Conservation (phyloP, 2,329 filamentous ascomycete genomes). For the Pseudocercospora crystallina region DNA sequence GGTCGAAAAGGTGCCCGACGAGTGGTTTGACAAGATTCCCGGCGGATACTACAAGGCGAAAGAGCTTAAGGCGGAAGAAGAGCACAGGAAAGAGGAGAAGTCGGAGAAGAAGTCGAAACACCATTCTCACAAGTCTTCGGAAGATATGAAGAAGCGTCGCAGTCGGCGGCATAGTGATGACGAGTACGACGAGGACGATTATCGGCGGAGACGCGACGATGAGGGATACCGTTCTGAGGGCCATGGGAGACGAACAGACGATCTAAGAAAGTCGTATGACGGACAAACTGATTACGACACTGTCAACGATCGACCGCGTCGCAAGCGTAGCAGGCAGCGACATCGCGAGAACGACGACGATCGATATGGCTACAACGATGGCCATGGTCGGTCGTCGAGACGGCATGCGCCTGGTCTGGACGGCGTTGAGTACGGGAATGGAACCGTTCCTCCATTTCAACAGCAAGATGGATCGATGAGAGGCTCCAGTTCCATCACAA, state of each 20-base stretch:
- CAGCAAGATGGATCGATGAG: slow-evolving; percentile 4
- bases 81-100: slow-evolving; percentile 14
- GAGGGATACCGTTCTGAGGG: slow-evolving; percentile 23
- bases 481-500: neutral
- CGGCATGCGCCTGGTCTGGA: neutral
- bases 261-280: slow-evolving; percentile 21
- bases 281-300: slow-evolving; percentile 28
- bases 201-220: slow-evolving; percentile 10
- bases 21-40: slow-evolving; percentile 39
- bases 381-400: slow-evolving; percentile 13
- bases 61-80: slow-evolving; percentile 21
- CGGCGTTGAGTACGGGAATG: slow-evolving; percentile 17
- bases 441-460: slow-evolving; percentile 15
- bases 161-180: slow-evolving; percentile 29
- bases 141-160: slow-evolving; percentile 22
- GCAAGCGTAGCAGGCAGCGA: slow-evolving; percentile 18
- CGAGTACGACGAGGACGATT: slow-evolving; percentile 26
- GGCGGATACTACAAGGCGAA: slow-evolving; percentile 37
- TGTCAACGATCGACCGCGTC: slow-evolving; percentile 25
- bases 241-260: slow-evolving; percentile 13
- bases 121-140: neutral
- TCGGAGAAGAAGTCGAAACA: slow-evolving; percentile 10
- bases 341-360: slow-evolving; percentile 27
- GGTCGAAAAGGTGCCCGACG: slow-evolving; percentile 40
- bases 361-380: slow-evolving; percentile 25